Base-by-base conservation (phyloP, 31 red algal species). In the Porphyra umbilicalis region DNA sequence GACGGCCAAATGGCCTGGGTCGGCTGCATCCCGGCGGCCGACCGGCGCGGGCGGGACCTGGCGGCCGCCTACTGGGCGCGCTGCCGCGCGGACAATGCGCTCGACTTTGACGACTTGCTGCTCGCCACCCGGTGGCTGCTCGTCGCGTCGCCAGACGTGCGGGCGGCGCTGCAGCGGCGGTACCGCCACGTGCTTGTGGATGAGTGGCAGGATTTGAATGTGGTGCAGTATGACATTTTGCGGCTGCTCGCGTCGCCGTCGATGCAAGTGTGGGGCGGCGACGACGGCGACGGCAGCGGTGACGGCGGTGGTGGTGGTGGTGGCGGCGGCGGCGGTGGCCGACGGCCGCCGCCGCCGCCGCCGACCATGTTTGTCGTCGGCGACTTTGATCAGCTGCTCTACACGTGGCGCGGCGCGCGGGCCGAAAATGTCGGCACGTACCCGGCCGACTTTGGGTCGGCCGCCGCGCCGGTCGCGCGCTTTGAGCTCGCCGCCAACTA, bases 71-170 rank as follows among this genome's bases (percentile, higher is more conserved):
- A 71, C 20, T 71, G 18, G 57, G 57, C 57, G 16, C 57, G 57
- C 4, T 71, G 57, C 14, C 57, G 57, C 6, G 57, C 46, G 32
- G 39, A 80, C 77, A 90, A 90, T 67, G 78, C 80, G n/a, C 81
- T 94, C 33, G 96, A 98, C 79, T 98, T 98, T 89, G 96, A 98
- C 78, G 96, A 98, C 77, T 35, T 98, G 20, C 76, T 98, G 8
- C 8, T 98, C 18, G 77, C 83, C 32, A 79, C 86, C 34, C 42
- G 81, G 6, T 75, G 79, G 81, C 35, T 98, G 34, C 38, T 98
- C 37, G 35, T 77, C 31, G 34, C 86, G 35, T 33, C 40, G 35
- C 82, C 75, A 7, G 76, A 81, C 14, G 87, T 92, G 15, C 83
- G 38, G 33, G 46, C 7, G 38, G 82, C 57, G 29, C 79, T 92